Base-by-base conservation (phyloP, 2,329 filamentous ascomycete species). In the Colletotrichum cordylinicola region DNA sequence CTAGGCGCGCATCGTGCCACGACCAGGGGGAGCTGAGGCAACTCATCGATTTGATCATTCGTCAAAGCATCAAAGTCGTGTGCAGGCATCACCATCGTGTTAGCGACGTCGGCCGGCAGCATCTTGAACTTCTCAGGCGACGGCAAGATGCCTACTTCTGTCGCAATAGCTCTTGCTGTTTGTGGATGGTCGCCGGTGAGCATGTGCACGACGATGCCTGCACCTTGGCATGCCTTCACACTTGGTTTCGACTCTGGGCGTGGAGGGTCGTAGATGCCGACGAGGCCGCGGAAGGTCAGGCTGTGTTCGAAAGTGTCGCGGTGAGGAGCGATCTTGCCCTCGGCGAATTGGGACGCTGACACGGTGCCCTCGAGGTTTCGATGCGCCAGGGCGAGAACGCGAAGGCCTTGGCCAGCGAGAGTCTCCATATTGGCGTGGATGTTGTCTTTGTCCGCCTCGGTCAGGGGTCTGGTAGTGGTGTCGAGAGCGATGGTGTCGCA, bases 241-340 rank as follows among this genome's bases (percentile, higher is more conserved):
- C 91, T 90, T 2, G 86, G 89, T 2, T 88, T 90, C 4, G 93
- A 93, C 80, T 94, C 93, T 0, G 90, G 88, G 2, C 93, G 92
- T 77, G 93, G 93, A 5, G 93, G 93, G 76, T 95, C 93, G 78
- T 94, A 94, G 27, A 95, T 87, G 65, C 93, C 93, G 75, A 94
- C 90, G 12, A 95, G 87, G 2, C 94, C 94, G 48, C 91, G 89
- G 85, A 94, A 94, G 58, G 88, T 85, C 37, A 95, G 88, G 27
- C 91, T 87, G n/a, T 87, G 86, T 80, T 95, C 93, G 18, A 94
- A 86, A 4, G 87, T 82, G 7, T 87, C 86, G 18, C 93, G 91
- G 8, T 89, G n/a, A n/a, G 43, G 43, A 21, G 43, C 43, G n/a
- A 52, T 39, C 16, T 8, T 33, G 33, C 55, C 66, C 16, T 89